Conservation (phyloP, 495 filamentous ascomycete species). For the Penicillium macrosclerotiorum region DNA sequence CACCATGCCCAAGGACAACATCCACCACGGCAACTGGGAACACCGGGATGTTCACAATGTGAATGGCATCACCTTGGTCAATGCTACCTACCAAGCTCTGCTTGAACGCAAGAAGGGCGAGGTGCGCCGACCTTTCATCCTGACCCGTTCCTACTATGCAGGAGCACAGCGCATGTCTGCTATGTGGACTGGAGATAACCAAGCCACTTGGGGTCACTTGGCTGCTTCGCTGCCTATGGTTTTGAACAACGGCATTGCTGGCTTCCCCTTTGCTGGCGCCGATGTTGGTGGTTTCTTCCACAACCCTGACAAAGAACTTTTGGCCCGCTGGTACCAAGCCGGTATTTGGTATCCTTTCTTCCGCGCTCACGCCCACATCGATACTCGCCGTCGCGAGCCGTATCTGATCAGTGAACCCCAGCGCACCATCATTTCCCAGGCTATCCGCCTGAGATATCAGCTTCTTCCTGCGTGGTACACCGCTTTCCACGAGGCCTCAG, state of each 20-base stretch:
- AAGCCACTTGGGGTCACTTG: constrained; percentile 89
- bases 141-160: constrained; percentile 88
- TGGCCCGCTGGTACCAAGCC: constrained; percentile 93
- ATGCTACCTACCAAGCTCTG: constrained; percentile 84
- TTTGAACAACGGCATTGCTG: constrained; percentile 83
- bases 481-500: constrained; percentile 84
- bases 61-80: constrained; percentile 89
- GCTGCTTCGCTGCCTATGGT: constrained; percentile 86
- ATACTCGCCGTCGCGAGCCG: constrained; percentile 89
- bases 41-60: constrained; percentile 95
- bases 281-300: constrained; percentile 99
- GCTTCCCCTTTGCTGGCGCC: constrained; percentile 91
- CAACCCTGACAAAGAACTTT: constrained; percentile 86
- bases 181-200: constrained; percentile 99
- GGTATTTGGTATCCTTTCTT: constrained; percentile 99
- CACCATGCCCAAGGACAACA: constrained; percentile 93
- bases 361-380: constrained; percentile 96
- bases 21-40: constrained; percentile 91
- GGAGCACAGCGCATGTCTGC: constrained; percentile 86
- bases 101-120: constrained; percentile 78
- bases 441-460: constrained; percentile 83
- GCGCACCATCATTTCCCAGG: constrained; percentile 78
- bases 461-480: constrained; percentile 96
- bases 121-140: constrained; percentile 77
- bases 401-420: constrained; percentile 86